A percentile compares a stretch with the other conserved stretches of the same genome.
These are phyloP conservation scores for Kodamaea jinghongensis DNA, from an alignment of 805 yeast species.

Conservation along the genomic window DNA sequence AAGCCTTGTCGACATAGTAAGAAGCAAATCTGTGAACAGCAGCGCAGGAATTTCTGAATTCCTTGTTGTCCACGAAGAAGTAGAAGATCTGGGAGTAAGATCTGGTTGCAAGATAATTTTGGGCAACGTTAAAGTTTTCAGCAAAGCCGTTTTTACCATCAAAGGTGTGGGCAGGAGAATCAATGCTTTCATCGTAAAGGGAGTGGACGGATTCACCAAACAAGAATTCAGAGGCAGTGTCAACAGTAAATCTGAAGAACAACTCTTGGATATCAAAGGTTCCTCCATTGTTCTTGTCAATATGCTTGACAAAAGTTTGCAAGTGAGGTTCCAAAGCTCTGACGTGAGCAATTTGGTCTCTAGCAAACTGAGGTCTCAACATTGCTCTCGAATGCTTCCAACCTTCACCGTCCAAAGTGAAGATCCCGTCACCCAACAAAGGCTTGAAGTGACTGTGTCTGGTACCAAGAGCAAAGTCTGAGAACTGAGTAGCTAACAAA, in stretches of 20 bases:
- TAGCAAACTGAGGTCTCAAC: constrained; percentile 28
- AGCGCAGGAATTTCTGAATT: constrained; percentile 30
- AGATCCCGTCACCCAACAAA: constrained; percentile 26
- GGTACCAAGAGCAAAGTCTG: constrained; percentile 23
- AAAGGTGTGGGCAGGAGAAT: constrained; percentile 10
- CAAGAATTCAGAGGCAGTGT: constrained; percentile 41
- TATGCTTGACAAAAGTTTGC: constrained; percentile 16
- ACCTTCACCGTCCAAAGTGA: constrained; percentile 27
- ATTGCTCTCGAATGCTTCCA: constrained; percentile 28
- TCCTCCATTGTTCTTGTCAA: constrained; percentile 19
- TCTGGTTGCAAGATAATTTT: constrained; percentile 34
- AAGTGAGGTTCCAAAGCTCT: constrained; percentile 24
- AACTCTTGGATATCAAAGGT: constrained; percentile 33
- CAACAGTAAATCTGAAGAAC: constrained; percentile 35
- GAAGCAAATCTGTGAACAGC: constrained; percentile 31
- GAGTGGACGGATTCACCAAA: constrained; percentile 38
- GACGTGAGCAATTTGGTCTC: constrained; percentile 27
- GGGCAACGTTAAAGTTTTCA: constrained; percentile 32
- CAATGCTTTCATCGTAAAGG: constrained; percentile 23
- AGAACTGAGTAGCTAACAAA: constrained; percentile 25
- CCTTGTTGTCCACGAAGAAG: constrained; percentile 17
- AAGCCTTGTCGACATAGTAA: constrained; percentile 15
- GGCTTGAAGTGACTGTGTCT: constrained; percentile 21
- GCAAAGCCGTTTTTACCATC: constrained; percentile 32
- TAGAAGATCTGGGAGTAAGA: constrained; percentile 26